Evolutionary conservation across 176 grass and related monocot species (phyloP), one percentile per base, ranked within the genome.

Genomic region (Puya raimondii): DNA sequence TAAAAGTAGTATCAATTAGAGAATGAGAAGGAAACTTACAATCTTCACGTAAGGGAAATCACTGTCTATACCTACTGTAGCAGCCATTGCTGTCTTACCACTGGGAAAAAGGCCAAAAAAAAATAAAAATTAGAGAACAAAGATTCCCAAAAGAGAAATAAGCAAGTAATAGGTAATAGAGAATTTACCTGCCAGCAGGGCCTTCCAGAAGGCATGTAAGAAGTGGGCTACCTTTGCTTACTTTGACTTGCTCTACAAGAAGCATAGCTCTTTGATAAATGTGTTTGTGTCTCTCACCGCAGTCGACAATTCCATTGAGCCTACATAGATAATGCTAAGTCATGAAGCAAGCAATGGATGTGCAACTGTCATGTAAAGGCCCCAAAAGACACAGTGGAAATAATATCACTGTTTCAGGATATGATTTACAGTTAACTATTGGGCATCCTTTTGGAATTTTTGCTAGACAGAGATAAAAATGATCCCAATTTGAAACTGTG

Each of bases 41-140:
- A 97, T 87, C 81, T 97, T 97, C 23, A 97, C 86, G 65, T 79
- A 97, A 63, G 94, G 86, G 74, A 97, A 97, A 80, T 97, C 85
- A 83, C 94, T 93, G 78, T 97, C 87, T 68, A 97, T 82, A 70
- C 86, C 89, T 75, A 93, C 79, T 56, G 86, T 88, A 70, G 84
- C 84, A 63, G 88, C 84, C 81, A 85, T 91, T 13, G 88, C 80
- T 18, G 88, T 76, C 71, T 91, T 91, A 49, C 88, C 88, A 85
- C 88, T 86, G 84, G 68, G 63, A 47, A 12, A 12, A 11, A 17
- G 15, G 47, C 25, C 25, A 48, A 14, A 25, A 48, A 22, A 56
- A 11, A 69, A 70, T n/a, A 54, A 66, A 20, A 72, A 58, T 70
- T 72, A 68, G 21, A 52, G 33, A 71, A 15, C 71, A 50, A 57